A percentile compares a stretch with the other conserved stretches of the same genome.
Evolutionary conservation across 371 early-diverging fungal species (phyloP).

Genomic region (Sporodiniella umbellata): DNA sequence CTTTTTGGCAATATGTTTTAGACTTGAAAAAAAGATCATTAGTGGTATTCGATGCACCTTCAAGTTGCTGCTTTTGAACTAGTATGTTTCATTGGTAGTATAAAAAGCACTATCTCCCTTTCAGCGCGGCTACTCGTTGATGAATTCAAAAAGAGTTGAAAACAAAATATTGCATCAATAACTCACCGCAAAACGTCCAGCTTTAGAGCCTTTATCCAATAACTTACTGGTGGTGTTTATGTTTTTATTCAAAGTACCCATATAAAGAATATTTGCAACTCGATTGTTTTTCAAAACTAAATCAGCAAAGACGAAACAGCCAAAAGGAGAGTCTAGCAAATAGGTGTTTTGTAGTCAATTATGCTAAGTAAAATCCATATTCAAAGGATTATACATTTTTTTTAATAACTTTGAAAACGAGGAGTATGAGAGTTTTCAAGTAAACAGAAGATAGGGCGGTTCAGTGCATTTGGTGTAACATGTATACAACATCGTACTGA

Average conservation of each 20-base stretch:
- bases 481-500: no score
- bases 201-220: background rate
- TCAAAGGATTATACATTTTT: background rate
- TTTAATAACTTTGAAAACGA: background rate
- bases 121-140: background rate
- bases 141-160: background rate
- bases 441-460: no score
- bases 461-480: no score
- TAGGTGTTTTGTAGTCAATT: background rate
- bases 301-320: background rate
- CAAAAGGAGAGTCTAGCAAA: background rate
- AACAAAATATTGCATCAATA: background rate
- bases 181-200: background rate
- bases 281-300: conserved; percentile 1
- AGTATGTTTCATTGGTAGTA: background rate
- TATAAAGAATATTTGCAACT: background rate
- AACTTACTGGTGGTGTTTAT: background rate
- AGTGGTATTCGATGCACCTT: background rate
- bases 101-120: background rate
- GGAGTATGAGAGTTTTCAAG: no score
- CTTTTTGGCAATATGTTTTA: background rate
- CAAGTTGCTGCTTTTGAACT: background rate
- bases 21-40: background rate
- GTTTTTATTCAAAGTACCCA: background rate
- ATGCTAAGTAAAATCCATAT: background rate